phyloP scores from a whole-genome alignment of 164 flowering plant species.

The Berberis vulgaris region DNA sequence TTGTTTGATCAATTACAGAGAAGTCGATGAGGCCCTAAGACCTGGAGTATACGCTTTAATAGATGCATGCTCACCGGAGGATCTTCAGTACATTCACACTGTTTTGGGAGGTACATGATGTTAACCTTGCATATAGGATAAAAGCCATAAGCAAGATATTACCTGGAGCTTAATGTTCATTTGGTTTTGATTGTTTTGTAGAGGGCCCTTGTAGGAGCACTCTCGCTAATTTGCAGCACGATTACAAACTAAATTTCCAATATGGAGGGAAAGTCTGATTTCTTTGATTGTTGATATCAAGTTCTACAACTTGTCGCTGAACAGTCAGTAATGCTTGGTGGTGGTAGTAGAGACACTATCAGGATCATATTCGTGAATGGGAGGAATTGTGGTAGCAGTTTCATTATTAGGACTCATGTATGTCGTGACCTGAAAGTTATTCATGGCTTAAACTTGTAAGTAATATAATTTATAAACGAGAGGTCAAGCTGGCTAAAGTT shows the following conservation, averaged over 20 bases:
- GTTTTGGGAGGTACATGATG: conserved; percentile 60
- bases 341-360: too few relatives aligned
- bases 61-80: conserved; percentile 67
- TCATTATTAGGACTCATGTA: too few relatives aligned
- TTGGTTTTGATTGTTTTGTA: conserved; percentile 21
- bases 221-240: conserved; percentile 56
- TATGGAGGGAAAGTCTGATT: conserved; percentile 75
- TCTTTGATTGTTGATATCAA: not conserved
- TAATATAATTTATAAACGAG: too few relatives aligned
- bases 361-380: too few relatives aligned
- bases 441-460: too few relatives aligned
- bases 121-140: not conserved
- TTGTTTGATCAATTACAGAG: conserved; percentile 36
- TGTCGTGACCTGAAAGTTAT: too few relatives aligned
- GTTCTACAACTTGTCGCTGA: too few relatives aligned
- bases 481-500: too few relatives aligned
- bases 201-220: conserved; percentile 95
- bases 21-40: conserved; percentile 77
- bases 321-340: too few relatives aligned
- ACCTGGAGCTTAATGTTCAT: conserved; percentile 10
- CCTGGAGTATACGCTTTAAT: conserved; percentile 87
- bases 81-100: conserved; percentile 81
- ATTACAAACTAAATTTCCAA: conserved; percentile 65
- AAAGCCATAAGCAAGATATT: not conserved
- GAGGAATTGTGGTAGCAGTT: too few relatives aligned